Conservation (phyloP, 768 basidiomycete genomes). For the Suillus occidentalis region DNA sequence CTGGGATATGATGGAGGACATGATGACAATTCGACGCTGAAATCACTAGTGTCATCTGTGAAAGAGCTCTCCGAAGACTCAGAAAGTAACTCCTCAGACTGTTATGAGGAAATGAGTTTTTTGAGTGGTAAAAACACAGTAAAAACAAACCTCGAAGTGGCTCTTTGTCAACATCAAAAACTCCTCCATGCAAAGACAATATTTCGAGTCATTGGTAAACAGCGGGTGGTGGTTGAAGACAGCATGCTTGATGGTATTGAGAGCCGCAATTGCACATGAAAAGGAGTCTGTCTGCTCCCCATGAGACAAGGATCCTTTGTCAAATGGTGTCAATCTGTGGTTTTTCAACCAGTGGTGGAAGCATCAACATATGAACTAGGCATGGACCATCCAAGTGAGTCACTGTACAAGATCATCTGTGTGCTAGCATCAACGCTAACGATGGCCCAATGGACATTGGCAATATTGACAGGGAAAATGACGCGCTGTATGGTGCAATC, state of each 20-base stretch:
- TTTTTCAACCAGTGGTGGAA: background rate
- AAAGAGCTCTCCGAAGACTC: background rate
- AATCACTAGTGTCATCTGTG: background rate
- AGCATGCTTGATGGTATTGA: background rate
- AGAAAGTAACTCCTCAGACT: background rate
- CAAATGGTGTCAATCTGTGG: background rate
- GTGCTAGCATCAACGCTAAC: no score
- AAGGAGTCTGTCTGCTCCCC: background rate
- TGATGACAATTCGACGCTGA: background rate
- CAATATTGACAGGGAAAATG: no score
- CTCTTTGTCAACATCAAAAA: background rate
- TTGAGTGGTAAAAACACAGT: background rate
- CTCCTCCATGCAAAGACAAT: background rate
- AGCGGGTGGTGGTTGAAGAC: background rate
- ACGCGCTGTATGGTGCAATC: no score
- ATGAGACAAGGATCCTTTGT: background rate
- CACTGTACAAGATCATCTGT: background rate
- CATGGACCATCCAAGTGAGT: background rate
- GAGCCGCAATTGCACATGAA: background rate
- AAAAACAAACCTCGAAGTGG: background rate
- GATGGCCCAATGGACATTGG: no score
- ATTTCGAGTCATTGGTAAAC: background rate
- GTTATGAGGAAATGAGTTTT: background rate
- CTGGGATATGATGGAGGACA: background rate
- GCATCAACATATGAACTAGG: background rate